These are phyloP conservation scores for Penicillium psychrofluorescens DNA, from an alignment of 495 filamentous ascomycete genomes.

Conservation along the genomic window DNA sequence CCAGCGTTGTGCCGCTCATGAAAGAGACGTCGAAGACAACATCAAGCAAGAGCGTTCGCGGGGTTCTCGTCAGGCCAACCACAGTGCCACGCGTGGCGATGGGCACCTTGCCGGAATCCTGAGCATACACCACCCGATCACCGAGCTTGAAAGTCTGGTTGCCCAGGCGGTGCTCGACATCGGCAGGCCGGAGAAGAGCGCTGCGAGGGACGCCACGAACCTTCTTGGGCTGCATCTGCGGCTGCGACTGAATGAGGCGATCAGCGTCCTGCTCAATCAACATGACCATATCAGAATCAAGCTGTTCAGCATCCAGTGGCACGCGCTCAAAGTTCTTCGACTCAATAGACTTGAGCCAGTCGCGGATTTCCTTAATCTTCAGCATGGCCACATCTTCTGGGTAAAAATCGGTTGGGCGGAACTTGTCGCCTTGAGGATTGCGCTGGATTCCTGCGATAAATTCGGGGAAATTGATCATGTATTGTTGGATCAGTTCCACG, in stretches of 20 bases:
- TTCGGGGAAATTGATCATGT: slow-evolving; percentile 90
- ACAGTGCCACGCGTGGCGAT: slow-evolving; percentile 90
- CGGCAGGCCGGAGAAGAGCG: slow-evolving; percentile 81
- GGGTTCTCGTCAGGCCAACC: slow-evolving; percentile 79
- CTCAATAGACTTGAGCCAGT: slow-evolving; percentile 86
- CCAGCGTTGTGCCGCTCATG: slow-evolving; percentile 89
- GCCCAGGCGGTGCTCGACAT: slow-evolving; percentile 83
- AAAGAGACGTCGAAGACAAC: slow-evolving; percentile 90
- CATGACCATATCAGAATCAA: slow-evolving; percentile 84
- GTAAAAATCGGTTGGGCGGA: slow-evolving; percentile 83
- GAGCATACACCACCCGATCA: slow-evolving; percentile 87
- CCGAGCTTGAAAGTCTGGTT: slow-evolving; percentile 81
- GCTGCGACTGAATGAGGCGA: slow-evolving; percentile 37
- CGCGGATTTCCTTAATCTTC: slow-evolving; percentile 73
- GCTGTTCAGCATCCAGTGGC: slow-evolving; percentile 88
- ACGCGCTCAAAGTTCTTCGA: slow-evolving; percentile 88
- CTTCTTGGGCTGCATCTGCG: slow-evolving; percentile 48
- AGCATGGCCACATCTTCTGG: slow-evolving; percentile 53
- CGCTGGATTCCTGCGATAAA: slow-evolving; percentile 82
- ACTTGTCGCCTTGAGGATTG: slow-evolving; percentile 65
- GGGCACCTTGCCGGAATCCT: slow-evolving; percentile 89
- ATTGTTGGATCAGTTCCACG: slow-evolving; percentile 68
- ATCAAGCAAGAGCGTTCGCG: slow-evolving; percentile 75
- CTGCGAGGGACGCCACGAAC: slow-evolving; percentile 73
- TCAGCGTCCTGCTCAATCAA: slow-evolving; percentile 75